Percentiles rank a stretch among this genome's conserved stretches.
Evolutionary conservation across 2,329 filamentous ascomycete species (phyloP).

Genomic region (Botrytis deweyae): DNA sequence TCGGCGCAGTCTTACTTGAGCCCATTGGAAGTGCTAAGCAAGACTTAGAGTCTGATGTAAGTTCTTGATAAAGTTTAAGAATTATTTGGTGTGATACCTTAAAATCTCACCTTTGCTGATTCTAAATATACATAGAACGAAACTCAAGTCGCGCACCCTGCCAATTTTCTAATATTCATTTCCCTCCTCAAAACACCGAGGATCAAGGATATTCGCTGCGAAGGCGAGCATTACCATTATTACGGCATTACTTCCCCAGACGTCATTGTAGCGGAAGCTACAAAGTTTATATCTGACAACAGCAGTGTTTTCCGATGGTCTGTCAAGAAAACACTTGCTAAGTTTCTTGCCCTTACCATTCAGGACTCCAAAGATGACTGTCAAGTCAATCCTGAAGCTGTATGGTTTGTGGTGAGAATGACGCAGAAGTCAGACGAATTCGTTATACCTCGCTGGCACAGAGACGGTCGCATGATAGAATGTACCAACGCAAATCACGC

Average conservation of each 20-base stretch:
- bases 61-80: too few species aligned
- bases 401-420: constrained; percentile 16
- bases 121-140: neutral
- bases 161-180: neutral
- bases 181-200: neutral
- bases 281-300: constrained; percentile 15
- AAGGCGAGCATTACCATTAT: neutral
- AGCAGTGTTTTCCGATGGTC: neutral
- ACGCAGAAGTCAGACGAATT: neutral
- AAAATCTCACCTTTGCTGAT: neutral
- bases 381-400: neutral
- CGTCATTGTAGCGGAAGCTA: neutral
- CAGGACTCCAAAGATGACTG: neutral
- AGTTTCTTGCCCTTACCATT: constrained; percentile 5
- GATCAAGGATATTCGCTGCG: neutral
- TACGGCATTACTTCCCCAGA: neutral
- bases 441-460: constrained; percentile 10
- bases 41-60: neutral
- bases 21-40: neutral
- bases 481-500: neutral
- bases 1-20: neutral
- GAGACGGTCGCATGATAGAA: constrained; percentile 18
- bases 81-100: too few species aligned
- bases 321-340: neutral
- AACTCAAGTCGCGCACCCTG: neutral